phyloP scores from a whole-genome alignment of 2,329 filamentous ascomycete genomes.

The Aspergillus quadrilineatus region DNA sequence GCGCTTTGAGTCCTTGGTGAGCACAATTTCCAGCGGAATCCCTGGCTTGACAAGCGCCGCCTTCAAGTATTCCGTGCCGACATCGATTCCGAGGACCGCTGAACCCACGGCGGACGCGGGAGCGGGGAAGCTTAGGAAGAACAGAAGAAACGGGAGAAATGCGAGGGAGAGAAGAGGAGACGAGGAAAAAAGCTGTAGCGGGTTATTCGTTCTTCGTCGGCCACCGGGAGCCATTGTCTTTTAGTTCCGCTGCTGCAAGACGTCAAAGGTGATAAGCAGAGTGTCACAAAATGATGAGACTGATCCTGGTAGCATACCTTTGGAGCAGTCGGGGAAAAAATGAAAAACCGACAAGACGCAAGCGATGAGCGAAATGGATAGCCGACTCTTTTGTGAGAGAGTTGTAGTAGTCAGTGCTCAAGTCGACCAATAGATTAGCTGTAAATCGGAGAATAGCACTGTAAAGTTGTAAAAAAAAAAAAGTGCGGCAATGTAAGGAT shows the following conservation, averaged over 20 bases:
- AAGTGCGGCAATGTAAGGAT: not conserved
- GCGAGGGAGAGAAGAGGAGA: slow-evolving; percentile 44
- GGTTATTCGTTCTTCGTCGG: slow-evolving; percentile 27
- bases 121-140: slow-evolving; percentile 55
- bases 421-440: slow-evolving; percentile 3
- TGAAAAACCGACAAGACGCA: not conserved
- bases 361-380: not conserved
- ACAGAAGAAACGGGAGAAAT: slow-evolving; percentile 52
- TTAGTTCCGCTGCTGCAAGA: slow-evolving; percentile 23
- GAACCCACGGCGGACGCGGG: slow-evolving; percentile 62
- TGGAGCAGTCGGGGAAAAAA: slow-evolving; percentile 8
- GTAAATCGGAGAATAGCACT: not conserved
- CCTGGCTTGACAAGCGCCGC: slow-evolving; percentile 93
- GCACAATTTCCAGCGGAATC: slow-evolving; percentile 93
- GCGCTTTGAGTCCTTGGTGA: slow-evolving; percentile 95
- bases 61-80: slow-evolving; percentile 97
- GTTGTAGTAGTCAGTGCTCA: not conserved
- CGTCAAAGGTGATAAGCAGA: not conserved
- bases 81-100: slow-evolving; percentile 85
- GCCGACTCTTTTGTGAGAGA: not conserved
- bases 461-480: not conserved
- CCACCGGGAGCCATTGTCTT: slow-evolving; percentile 34
- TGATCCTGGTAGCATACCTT: slow-evolving; percentile 6
- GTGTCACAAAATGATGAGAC: not conserved
- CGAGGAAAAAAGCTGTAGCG: slow-evolving; percentile 19